Conservation (phyloP, 2,329 filamentous ascomycete species). For the Pseudophaeomoniella oleicola region DNA sequence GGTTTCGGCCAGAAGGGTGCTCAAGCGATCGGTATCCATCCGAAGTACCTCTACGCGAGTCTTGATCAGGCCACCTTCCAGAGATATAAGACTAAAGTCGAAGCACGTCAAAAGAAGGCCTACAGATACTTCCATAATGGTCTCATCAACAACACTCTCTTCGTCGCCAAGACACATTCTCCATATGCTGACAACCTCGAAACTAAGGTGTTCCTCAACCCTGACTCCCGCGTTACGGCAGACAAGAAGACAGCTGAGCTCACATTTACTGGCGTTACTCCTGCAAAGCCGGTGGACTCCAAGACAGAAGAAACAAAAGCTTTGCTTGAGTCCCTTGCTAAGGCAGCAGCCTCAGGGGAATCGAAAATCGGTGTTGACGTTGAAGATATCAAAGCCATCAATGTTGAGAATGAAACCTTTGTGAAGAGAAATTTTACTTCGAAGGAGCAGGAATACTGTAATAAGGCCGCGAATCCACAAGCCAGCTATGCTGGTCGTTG, state of each 20-base stretch:
- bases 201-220: constrained; percentile 81
- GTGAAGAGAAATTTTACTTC: constrained; percentile 86
- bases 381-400: constrained; percentile 73
- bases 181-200: constrained; percentile 85
- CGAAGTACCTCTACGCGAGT: constrained; percentile 89
- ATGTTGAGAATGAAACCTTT: constrained; percentile 89
- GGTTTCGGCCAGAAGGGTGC: constrained; percentile 99
- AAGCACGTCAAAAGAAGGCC: constrained; percentile 91
- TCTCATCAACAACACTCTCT: constrained; percentile 93
- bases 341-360: constrained; percentile 43
- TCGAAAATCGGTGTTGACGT: constrained; percentile 90
- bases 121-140: constrained; percentile 99
- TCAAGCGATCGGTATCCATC: constrained; percentile 91
- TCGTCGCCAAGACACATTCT: constrained; percentile 83
- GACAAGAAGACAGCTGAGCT: constrained; percentile 80
- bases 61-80: constrained; percentile 74
- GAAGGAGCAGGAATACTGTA: constrained; percentile 75
- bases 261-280: constrained; percentile 55
- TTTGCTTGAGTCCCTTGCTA: constrained; percentile 64
- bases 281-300: constrained; percentile 45
- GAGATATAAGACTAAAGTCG: constrained; percentile 75
- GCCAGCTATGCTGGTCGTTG: constrained; percentile 90
- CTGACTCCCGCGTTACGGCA: constrained; percentile 66
- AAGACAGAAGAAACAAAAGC: constrained; percentile 52
- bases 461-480: constrained; percentile 60